Evolutionary conservation across 495 filamentous ascomycete species (phyloP).

Genomic region (Arthonia radiata): DNA sequence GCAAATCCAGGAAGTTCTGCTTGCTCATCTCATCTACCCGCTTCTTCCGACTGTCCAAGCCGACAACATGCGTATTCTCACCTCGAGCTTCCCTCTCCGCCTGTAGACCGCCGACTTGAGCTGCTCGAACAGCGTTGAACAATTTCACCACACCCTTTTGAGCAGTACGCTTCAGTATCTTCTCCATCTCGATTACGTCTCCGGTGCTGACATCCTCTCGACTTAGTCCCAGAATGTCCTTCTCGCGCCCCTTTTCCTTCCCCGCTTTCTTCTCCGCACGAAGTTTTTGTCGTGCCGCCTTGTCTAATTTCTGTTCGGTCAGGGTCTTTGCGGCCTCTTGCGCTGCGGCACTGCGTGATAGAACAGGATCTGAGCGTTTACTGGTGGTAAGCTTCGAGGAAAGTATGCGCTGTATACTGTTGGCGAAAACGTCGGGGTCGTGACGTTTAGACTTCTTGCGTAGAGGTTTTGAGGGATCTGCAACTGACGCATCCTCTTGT

Average conservation of each 20-base stretch:
- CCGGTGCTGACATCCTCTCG: constrained; percentile 15
- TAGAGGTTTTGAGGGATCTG: not conserved
- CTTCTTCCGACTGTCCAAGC: constrained; percentile 49
- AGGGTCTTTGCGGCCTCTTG: constrained; percentile 36
- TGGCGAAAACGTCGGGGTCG: constrained; percentile 73
- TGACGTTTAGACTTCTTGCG: constrained; percentile 42
- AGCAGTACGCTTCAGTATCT: constrained; percentile 55
- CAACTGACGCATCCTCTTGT: constrained; percentile 10
- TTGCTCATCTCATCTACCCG: constrained; percentile 83
- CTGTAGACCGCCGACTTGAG: constrained; percentile 62
- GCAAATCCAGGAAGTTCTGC: constrained; percentile 82
- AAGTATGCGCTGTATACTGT: constrained; percentile 76
- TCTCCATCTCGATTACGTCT: constrained; percentile 51
- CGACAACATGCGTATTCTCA: constrained; percentile 42
- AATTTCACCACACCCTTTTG: constrained; percentile 83
- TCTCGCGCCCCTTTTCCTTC: constrained; percentile 65
- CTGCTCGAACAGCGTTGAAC: constrained; percentile 83
- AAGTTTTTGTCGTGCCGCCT: constrained; percentile 50
- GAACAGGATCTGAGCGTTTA: constrained; percentile 63
- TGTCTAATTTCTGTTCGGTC: constrained; percentile 51
- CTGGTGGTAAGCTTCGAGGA: constrained; percentile 58
- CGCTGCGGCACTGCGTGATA: constrained; percentile 51
- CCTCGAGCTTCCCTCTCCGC: constrained; percentile 36
- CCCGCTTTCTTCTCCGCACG: constrained; percentile 60
- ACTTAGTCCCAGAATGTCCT: constrained; percentile 46